Evolutionary conservation across 345 rosid genomes (phyloP).

Genomic region (Schrenkiella parvula): DNA sequence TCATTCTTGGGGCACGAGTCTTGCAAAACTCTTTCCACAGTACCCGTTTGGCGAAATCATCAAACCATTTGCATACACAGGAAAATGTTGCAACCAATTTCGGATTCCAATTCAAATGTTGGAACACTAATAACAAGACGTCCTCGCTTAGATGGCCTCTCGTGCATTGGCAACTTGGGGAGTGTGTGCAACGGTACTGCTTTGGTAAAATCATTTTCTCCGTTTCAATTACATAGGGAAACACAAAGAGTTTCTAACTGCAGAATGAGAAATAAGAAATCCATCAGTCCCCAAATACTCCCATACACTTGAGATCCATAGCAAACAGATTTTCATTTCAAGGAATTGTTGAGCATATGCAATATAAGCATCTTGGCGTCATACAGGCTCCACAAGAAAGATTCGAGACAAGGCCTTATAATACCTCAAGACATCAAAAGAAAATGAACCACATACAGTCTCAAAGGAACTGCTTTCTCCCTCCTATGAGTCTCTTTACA

Average conservation of each 20-base stretch:
- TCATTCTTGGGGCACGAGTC: slow-evolving; percentile 92
- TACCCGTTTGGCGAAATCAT: slow-evolving; percentile 90
- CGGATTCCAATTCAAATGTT: slow-evolving; percentile 91
- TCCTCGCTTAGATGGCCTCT: slow-evolving; percentile 90
- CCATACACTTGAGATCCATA: not conserved
- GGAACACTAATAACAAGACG: slow-evolving; percentile 72
- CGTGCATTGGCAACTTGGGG: slow-evolving; percentile 81
- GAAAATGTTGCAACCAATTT: slow-evolving; percentile 77
- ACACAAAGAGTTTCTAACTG: slow-evolving; percentile 5
- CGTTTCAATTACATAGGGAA: slow-evolving; percentile 5
- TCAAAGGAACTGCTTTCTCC: not conserved
- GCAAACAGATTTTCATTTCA: not conserved
- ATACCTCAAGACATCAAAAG: not conserved
- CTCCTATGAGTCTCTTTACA: not conserved
- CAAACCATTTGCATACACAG: slow-evolving; percentile 92
- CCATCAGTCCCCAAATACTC: not conserved
- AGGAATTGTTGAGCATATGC: not conserved
- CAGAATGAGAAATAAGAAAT: not conserved
- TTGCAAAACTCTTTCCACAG: slow-evolving; percentile 96
- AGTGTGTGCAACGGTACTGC: slow-evolving; percentile 95
- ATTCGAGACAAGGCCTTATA: not conserved
- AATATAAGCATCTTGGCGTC: not conserved
- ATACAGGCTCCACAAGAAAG: not conserved
- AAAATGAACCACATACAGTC: not conserved
- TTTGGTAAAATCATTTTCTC: slow-evolving; percentile 64